Conservation (phyloP, 1,139 yeast genomes). For the Yamadazyma atlantica region DNA sequence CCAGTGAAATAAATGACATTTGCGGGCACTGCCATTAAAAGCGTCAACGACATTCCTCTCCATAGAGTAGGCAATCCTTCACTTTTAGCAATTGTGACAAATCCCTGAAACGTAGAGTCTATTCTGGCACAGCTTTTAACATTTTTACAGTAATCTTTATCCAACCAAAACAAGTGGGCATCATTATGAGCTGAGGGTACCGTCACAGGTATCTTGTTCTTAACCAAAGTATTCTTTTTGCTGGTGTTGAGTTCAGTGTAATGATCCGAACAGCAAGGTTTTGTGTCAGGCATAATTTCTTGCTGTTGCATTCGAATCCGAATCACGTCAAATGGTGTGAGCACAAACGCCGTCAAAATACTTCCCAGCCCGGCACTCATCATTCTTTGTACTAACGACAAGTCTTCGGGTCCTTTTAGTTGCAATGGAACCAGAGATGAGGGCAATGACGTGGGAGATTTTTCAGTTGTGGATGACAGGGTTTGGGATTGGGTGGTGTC, state of each 20-base stretch:
- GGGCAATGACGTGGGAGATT: too few species aligned
- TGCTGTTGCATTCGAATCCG: slow-evolving; percentile 91
- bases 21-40: slow-evolving; percentile 89
- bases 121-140: slow-evolving; percentile 35
- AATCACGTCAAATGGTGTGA: slow-evolving; percentile 94
- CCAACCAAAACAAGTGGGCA: slow-evolving; percentile 38
- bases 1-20: slow-evolving; percentile 94
- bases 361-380: slow-evolving; percentile 91
- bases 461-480: not conserved
- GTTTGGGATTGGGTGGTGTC: not conserved
- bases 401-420: slow-evolving; percentile 1
- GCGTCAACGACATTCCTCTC: slow-evolving; percentile 84
- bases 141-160: slow-evolving; percentile 36
- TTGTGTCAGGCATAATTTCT: slow-evolving; percentile 49
- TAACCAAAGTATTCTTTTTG: not conserved
- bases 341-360: slow-evolving; percentile 76
- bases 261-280: slow-evolving; percentile 26
- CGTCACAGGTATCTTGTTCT: too few species aligned
- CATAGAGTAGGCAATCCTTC: slow-evolving; percentile 83
- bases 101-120: slow-evolving; percentile 71
- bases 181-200: slow-evolving; percentile 21
- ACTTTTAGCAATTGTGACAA: slow-evolving; percentile 57
- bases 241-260: not conserved
- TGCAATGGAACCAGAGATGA: not conserved
- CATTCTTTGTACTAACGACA: slow-evolving; percentile 65